phyloP scores from a whole-genome alignment of 169 alveolate species.

The Cryptosporidium tyzzeri region DNA sequence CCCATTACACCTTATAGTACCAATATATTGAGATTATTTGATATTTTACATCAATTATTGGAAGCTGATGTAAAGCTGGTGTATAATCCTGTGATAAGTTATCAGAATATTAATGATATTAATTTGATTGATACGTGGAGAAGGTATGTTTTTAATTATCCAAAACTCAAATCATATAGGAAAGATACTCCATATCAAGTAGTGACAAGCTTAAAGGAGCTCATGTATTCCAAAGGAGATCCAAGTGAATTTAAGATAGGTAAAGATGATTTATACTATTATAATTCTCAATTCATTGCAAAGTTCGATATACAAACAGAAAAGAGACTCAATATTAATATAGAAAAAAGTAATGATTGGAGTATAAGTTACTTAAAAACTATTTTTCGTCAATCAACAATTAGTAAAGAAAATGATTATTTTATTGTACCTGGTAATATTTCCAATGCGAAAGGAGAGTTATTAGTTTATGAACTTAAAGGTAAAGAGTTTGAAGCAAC shows the following conservation, averaged over 20 bases:
- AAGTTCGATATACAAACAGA: conserved; percentile 51
- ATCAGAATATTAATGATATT: not conserved
- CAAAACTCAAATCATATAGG: conserved; percentile 8
- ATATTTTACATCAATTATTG: conserved; percentile 32
- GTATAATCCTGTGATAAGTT: conserved; percentile 38
- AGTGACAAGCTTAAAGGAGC: conserved; percentile 7
- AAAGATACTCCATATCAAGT: not conserved
- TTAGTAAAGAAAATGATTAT: not conserved
- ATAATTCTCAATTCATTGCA: conserved; percentile 48
- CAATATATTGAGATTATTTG: conserved; percentile 13
- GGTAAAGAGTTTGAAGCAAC: conserved; percentile 35
- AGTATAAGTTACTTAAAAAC: not conserved
- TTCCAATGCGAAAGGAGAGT: not conserved
- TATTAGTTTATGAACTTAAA: conserved; percentile 9
- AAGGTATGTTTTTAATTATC: conserved; percentile 70
- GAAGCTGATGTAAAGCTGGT: conserved; percentile 43
- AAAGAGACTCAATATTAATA: not conserved
- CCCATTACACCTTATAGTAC: conserved; percentile 14
- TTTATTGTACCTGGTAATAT: conserved; percentile 12
- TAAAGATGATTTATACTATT: conserved; percentile 1
- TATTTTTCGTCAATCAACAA: not conserved
- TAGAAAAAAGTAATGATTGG: conserved; percentile 34
- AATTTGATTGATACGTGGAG: conserved; percentile 30
- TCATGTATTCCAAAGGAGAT: conserved; percentile 16
- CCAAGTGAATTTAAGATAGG: conserved; percentile 16